phyloP scores from a whole-genome alignment of 75 land plant genomes.

The Selaginella moellendorffii region DNA sequence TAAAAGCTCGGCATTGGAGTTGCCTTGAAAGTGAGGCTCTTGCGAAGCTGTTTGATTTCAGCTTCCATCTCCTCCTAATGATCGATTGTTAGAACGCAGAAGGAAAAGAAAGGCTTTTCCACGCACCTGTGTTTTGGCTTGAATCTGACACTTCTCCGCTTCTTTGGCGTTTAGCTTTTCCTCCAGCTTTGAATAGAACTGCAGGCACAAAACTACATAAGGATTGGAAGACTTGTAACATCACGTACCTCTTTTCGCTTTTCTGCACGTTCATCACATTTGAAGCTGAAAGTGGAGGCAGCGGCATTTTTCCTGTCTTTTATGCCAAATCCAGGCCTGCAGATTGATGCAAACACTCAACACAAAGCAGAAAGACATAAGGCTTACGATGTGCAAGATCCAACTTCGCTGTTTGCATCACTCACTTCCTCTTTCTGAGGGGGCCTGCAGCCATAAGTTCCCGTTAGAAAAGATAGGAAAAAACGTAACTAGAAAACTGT shows the following conservation, averaged over 20 bases:
- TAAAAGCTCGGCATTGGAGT: conserved; percentile 80
- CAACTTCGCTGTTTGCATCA: not conserved
- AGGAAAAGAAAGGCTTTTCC: not conserved
- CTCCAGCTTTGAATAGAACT: conserved; percentile 48
- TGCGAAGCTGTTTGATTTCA: conserved; percentile 58
- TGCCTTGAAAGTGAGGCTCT: conserved; percentile 65
- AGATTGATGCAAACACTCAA: not conserved
- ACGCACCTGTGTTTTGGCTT: conserved; percentile 48
- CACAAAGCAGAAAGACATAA: not conserved
- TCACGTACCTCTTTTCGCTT: conserved; percentile 53
- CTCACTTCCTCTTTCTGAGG: not conserved
- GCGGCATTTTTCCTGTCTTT: conserved; percentile 10
- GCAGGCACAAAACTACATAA: not conserved
- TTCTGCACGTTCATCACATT: conserved; percentile 39
- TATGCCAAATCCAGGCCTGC: not conserved
- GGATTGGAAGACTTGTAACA: no score
- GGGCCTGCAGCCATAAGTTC: not conserved
- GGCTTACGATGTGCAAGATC: not conserved
- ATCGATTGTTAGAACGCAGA: not conserved
- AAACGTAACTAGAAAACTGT: not conserved
- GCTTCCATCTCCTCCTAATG: conserved; percentile 38
- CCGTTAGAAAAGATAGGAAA: not conserved
- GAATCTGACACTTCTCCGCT: conserved; percentile 36
- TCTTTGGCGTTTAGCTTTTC: conserved; percentile 62
- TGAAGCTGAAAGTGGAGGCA: conserved; percentile 31